phyloP scores from a whole-genome alignment of 805 yeast genomes.

The Millerago galiae region DNA sequence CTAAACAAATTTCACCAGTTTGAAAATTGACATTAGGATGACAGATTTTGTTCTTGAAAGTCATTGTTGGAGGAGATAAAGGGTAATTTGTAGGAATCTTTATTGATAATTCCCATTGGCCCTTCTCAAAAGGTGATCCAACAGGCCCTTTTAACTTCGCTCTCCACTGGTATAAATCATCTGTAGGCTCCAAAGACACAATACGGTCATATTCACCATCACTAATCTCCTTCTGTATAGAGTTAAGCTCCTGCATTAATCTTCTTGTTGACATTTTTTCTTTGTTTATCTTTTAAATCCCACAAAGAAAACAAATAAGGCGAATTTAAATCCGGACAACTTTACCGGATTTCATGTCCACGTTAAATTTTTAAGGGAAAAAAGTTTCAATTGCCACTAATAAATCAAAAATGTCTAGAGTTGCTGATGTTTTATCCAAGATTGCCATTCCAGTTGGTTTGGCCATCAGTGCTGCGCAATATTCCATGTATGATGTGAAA shows the following conservation, averaged over 20 bases:
- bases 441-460: constrained; percentile 70
- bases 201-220: constrained; percentile 27
- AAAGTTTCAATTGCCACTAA: constrained; percentile 7
- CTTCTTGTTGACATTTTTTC: constrained; percentile 26
- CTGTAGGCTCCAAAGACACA: constrained; percentile 38
- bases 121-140: constrained; percentile 46
- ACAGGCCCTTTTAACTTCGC: constrained; percentile 46
- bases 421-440: constrained; percentile 34
- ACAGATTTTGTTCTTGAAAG: constrained; percentile 35
- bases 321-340: background rate
- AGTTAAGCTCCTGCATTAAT: constrained; percentile 30
- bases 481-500: constrained; percentile 87
- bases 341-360: background rate
- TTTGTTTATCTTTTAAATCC: constrained; percentile 1
- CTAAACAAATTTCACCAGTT: constrained; percentile 68
- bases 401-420: constrained; percentile 30
- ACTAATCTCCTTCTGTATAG: constrained; percentile 24
- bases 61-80: constrained; percentile 47
- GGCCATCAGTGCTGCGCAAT: constrained; percentile 65
- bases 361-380: background rate
- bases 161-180: constrained; percentile 45
- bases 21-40: constrained; percentile 44
- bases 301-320: background rate
- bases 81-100: constrained; percentile 47
- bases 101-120: constrained; percentile 45